Base-by-base conservation (phyloP, 208 protist species). In the Endotrypanum monterogeii region DNA sequence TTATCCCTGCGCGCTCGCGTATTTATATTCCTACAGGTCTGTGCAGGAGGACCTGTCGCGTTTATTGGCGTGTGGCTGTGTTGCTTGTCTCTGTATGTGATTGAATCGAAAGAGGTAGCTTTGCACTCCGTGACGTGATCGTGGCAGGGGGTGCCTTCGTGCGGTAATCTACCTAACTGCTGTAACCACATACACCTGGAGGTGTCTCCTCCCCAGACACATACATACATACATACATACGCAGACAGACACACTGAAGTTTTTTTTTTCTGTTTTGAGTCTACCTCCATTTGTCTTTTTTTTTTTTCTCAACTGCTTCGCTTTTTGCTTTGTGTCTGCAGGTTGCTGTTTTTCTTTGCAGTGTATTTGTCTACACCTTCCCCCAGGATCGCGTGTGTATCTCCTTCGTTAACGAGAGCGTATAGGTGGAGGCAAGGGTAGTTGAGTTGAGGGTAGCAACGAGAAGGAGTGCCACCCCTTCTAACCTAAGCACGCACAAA, bases 231-330 rank as follows among this genome's bases (percentile, higher is more conserved):
- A 48, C 44, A 48, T 9, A 46, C 41, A 46, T 9, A 60, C 55
- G 30, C 55, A 61, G 11, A 61, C 55, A n/a, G n/a, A n/a, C n/a
- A n/a, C n/a, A n/a, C n/a, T n/a, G n/a, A n/a, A n/a, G n/a, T 25
- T 5, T 18, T 54, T 54, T 35, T 25, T 0, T 55, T 69, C 20
- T 54, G 5, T 25, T 56, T 54, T 51, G 18, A 12, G 25, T 23
- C 39, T 46, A 25, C 30, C 60, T 46, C 35, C 12, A 32, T 51
- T 23, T 30, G 11, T 20, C 39, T 46, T 35, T 54, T 51, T 23
- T 30, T 35, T 20, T 65, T 46, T 46, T 65, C 23, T 46, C 14
- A 8, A 16, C 65, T 70, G 65, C 46, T 70, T 65, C 32, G 11
- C 60, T 18, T 46, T 37, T 65, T 46, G 37, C 41, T 46, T 30